phyloP scores from a whole-genome alignment of 805 yeast species.

The Metschnikowia gelsemii region DNA sequence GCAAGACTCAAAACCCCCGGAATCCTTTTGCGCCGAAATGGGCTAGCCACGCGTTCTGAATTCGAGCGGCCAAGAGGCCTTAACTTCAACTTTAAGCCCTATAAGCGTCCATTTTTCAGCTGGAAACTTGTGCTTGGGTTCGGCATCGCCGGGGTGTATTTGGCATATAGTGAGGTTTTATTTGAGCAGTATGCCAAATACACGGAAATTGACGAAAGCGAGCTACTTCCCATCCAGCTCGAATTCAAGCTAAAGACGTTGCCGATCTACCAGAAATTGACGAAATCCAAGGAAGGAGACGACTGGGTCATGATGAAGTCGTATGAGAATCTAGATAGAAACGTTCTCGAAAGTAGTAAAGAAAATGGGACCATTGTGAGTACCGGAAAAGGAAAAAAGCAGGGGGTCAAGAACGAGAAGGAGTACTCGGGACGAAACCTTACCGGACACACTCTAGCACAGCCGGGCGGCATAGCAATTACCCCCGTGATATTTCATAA shows the following conservation, averaged over 20 bases:
- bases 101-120: conserved; percentile 13
- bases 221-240: conserved; percentile 37
- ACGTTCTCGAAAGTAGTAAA: conserved; percentile 27
- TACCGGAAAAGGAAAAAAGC: conserved; percentile 3
- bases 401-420: conserved; percentile 6
- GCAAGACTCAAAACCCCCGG: background rate
- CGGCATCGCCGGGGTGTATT: conserved; percentile 32
- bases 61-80: conserved; percentile 11
- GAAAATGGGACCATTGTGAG: conserved; percentile 1
- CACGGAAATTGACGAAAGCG: conserved; percentile 22
- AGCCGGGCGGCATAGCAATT: conserved; percentile 78
- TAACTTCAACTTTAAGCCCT: conserved; percentile 9
- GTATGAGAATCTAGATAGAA: conserved; percentile 45
- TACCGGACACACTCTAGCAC: conserved; percentile 49
- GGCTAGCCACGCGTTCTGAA: conserved; percentile 10
- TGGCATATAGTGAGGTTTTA: conserved; percentile 34
- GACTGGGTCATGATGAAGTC: conserved; percentile 45
- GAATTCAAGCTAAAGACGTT: conserved; percentile 49
- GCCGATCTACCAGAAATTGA: conserved; percentile 51
- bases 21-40: background rate
- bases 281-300: conserved; percentile 40
- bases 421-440: conserved; percentile 21
- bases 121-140: conserved; percentile 23
- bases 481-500: conserved; percentile 70
- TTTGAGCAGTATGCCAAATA: conserved; percentile 32